A percentile compares a stretch with the other conserved stretches of the same genome.
phyloP scores from a whole-genome alignment of 2,329 filamentous ascomycete species.

The Claviceps quebecensis region DNA sequence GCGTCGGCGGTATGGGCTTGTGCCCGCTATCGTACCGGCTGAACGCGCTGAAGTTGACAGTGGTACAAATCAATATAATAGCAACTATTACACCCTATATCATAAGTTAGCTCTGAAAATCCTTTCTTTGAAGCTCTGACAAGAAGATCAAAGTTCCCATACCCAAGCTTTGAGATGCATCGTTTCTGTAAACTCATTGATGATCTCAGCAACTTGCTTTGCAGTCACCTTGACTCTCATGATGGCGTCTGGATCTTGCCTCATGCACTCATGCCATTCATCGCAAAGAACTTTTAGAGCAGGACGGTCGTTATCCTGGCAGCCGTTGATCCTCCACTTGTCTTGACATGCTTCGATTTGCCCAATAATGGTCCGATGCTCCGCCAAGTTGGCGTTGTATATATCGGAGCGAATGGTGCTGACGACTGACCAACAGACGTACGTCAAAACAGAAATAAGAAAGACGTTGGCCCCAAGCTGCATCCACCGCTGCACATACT shows the following conservation, averaged over 20 bases:
- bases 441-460: constrained; percentile 41
- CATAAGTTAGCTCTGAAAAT: neutral
- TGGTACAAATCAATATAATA: constrained; percentile 31
- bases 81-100: constrained; percentile 36
- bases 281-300: constrained; percentile 61
- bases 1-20: neutral
- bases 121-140: no score
- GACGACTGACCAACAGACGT: constrained; percentile 56
- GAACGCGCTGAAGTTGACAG: constrained; percentile 38
- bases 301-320: constrained; percentile 51
- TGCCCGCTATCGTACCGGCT: constrained; percentile 9
- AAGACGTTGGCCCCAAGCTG: constrained; percentile 50
- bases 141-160: constrained; percentile 12
- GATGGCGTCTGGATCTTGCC: constrained; percentile 62
- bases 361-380: constrained; percentile 52
- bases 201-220: constrained; percentile 78
- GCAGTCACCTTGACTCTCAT: constrained; percentile 71
- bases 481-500: constrained; percentile 45
- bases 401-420: constrained; percentile 63
- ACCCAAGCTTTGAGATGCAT: constrained; percentile 70
- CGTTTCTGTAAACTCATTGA: constrained; percentile 84
- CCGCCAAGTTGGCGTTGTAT: constrained; percentile 53
- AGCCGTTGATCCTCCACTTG: constrained; percentile 64
- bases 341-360: constrained; percentile 61
- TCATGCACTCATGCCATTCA: constrained; percentile 80